phyloP scores from a whole-genome alignment of 163 green algal species.

The Scenedesmus sp. region DNA sequence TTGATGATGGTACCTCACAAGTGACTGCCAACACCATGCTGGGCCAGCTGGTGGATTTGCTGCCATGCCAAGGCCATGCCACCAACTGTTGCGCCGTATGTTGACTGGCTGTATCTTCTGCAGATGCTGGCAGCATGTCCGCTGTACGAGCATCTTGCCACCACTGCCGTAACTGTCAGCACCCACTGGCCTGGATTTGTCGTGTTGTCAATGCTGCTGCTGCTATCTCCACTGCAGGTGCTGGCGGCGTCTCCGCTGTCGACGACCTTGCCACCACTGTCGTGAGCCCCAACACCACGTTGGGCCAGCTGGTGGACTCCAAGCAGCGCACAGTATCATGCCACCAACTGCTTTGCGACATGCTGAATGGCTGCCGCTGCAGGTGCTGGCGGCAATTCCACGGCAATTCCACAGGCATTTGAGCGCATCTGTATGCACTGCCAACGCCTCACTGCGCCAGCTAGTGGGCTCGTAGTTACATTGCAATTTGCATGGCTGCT shows the following conservation, averaged over 20 bases:
- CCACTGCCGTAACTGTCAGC: too few species aligned
- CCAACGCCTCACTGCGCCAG: background rate
- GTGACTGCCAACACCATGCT: background rate
- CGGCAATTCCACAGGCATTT: too few species aligned
- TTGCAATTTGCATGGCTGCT: background rate
- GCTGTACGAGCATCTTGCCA: too few species aligned
- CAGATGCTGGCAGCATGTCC: too few species aligned
- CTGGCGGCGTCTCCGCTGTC: background rate
- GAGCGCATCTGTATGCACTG: background rate
- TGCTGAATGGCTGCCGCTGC: too few species aligned
- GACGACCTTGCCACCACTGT: background rate
- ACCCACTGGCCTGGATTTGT: too few species aligned
- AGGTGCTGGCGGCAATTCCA: too few species aligned
- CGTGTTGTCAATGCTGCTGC: background rate
- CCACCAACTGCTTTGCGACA: too few species aligned
- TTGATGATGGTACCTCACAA: too few species aligned
- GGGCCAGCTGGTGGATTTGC: conserved; percentile 13
- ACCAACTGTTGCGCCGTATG: too few species aligned
- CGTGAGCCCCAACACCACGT: background rate
- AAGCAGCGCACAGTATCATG: background rate
- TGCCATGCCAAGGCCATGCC: background rate
- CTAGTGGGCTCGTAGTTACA: background rate
- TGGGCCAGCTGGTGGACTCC: conserved; percentile 26
- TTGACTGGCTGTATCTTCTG: too few species aligned
- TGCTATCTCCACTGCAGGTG: background rate